Evolutionary conservation across 1,139 yeast genomes (phyloP).

Genomic region (Yamadazyma triangularis): DNA sequence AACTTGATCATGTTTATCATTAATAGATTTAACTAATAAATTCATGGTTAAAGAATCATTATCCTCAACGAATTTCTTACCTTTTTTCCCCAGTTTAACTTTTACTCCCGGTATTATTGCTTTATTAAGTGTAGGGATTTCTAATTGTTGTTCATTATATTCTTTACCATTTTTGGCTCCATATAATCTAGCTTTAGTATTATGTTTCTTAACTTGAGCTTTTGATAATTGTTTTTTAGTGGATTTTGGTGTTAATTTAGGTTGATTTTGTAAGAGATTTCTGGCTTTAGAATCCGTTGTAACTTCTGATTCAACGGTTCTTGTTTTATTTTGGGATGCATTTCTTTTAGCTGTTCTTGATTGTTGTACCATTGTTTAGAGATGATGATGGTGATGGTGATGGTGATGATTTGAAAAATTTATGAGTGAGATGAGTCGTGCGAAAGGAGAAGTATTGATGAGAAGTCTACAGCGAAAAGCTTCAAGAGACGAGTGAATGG

Average conservation of each 20-base stretch:
- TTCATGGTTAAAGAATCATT: slow-evolving; percentile 59
- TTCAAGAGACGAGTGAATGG: too few relatives aligned
- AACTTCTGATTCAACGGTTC: slow-evolving; percentile 64
- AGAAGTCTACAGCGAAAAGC: too few relatives aligned
- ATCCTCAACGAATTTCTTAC: slow-evolving; percentile 82
- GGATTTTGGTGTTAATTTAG: slow-evolving; percentile 63
- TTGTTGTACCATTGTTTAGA: slow-evolving; percentile 47
- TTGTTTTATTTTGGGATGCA: slow-evolving; percentile 46
- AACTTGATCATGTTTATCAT: slow-evolving; percentile 75
- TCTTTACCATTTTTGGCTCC: slow-evolving; percentile 65
- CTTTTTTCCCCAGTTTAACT: slow-evolving; percentile 78
- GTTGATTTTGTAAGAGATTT: slow-evolving; percentile 56
- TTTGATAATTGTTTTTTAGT: slow-evolving; percentile 48
- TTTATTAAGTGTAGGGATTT: slow-evolving; percentile 73
- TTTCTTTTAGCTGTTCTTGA: slow-evolving; percentile 56
- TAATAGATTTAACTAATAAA: slow-evolving; percentile 73
- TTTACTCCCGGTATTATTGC: slow-evolving; percentile 86
- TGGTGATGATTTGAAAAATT: slow-evolving; percentile 1
- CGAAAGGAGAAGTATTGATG: too few relatives aligned
- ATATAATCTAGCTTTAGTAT: slow-evolving; percentile 58
- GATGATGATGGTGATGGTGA: too few relatives aligned
- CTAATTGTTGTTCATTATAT: slow-evolving; percentile 73
- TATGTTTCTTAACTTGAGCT: slow-evolving; percentile 57
- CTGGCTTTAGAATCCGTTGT: slow-evolving; percentile 60
- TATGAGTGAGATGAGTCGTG: slow-evolving; percentile 1